Conservation (phyloP, 2,329 filamentous ascomycete genomes). For the Hymenoscyphus linearis region DNA sequence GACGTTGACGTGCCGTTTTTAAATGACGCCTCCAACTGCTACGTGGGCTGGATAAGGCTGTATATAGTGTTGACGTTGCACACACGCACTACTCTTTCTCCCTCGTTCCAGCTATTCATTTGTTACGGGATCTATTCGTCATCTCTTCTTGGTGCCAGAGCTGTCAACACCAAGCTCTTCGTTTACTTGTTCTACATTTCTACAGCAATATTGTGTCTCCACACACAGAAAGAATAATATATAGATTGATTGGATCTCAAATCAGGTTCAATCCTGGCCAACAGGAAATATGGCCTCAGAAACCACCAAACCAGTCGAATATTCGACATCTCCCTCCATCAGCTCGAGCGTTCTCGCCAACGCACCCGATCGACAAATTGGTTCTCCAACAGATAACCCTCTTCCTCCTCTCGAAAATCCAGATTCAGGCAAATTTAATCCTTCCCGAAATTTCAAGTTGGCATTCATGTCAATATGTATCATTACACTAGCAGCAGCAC, state of each 20-base stretch:
- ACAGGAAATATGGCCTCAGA: background rate
- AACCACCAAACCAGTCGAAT: background rate
- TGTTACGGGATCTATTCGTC: background rate
- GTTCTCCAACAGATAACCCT: background rate
- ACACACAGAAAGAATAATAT: background rate
- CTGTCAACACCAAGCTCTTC: background rate
- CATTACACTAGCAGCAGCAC: slow-evolving; percentile 55
- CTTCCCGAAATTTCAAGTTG: slow-evolving; percentile 21
- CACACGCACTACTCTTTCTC: slow-evolving; percentile 1
- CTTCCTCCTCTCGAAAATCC: slow-evolving; percentile 13
- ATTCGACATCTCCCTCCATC: background rate
- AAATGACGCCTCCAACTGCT: background rate
- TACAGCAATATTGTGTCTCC: background rate
- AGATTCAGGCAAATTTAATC: slow-evolving; percentile 19
- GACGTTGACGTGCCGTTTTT: background rate
- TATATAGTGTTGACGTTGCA: background rate
- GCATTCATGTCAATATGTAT: slow-evolving; percentile 33
- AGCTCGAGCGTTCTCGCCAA: background rate
- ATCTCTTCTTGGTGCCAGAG: background rate
- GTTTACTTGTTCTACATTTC: background rate
- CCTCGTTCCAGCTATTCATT: background rate
- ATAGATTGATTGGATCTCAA: too few species aligned
- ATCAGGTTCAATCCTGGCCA: background rate
- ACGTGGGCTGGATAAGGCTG: background rate
- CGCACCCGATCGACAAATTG: background rate